Evolutionary conservation across 2,329 filamentous ascomycete species (phyloP).

Genomic region (Pyrenophora graminea): DNA sequence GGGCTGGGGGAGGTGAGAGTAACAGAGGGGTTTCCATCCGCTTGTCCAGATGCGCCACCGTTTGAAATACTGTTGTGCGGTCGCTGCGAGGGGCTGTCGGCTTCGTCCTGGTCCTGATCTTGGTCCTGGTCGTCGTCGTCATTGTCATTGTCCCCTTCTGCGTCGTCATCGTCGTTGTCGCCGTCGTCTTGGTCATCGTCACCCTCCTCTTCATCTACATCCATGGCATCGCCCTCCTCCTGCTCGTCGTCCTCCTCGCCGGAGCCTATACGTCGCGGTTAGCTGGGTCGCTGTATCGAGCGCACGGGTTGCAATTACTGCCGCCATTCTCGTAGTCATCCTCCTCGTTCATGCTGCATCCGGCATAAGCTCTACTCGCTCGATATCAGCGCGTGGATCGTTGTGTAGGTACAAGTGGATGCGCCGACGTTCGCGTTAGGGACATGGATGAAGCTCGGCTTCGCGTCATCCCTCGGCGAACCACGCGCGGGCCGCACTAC

Average conservation of each 20-base stretch:
- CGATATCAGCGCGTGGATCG: not conserved
- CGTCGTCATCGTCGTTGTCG: slow-evolving; percentile 50
- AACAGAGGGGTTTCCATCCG: slow-evolving; percentile 52
- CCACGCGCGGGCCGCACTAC: not conserved
- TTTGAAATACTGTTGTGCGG: slow-evolving; percentile 34
- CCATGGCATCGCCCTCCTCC: slow-evolving; percentile 46
- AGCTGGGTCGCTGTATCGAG: slow-evolving; percentile 4
- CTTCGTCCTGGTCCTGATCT: slow-evolving; percentile 50
- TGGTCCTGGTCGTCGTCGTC: slow-evolving; percentile 49
- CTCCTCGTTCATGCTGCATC: slow-evolving; percentile 48
- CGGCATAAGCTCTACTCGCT: not conserved
- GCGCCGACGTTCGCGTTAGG: slow-evolving; percentile 10
- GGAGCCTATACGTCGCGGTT: slow-evolving; percentile 24
- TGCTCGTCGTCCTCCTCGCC: slow-evolving; percentile 35
- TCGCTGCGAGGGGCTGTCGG: slow-evolving; percentile 50
- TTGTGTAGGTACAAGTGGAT: not conserved
- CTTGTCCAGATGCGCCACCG: slow-evolving; percentile 29
- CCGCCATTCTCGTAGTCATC: slow-evolving; percentile 52
- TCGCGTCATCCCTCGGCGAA: slow-evolving; percentile 8
- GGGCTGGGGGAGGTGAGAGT: slow-evolving; percentile 55
- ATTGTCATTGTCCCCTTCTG: slow-evolving; percentile 47
- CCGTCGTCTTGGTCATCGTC: slow-evolving; percentile 50
- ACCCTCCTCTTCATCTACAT: slow-evolving; percentile 38
- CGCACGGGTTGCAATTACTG: slow-evolving; percentile 26
- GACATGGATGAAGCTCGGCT: slow-evolving; percentile 14